Conservation (phyloP, 768 basidiomycete species). For the Auricularia sp. region DNA sequence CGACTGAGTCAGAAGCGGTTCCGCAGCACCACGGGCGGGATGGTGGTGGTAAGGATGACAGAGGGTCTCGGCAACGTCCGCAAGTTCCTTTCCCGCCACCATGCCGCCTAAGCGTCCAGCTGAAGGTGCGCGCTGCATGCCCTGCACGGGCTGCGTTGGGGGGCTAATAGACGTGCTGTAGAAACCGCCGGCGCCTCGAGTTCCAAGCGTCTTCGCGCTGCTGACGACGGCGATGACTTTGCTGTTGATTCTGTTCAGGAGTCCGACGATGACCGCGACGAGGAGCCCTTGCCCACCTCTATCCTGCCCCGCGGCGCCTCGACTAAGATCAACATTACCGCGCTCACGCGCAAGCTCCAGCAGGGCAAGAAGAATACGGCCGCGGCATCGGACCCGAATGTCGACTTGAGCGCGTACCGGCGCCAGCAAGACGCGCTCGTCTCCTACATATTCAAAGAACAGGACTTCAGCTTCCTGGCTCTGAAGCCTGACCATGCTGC, state of each 20-base stretch:
- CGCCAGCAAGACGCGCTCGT: slow-evolving; percentile 8
- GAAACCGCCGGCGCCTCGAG: slow-evolving; percentile 16
- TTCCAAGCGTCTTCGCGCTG: slow-evolving; percentile 31
- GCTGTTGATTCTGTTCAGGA: slow-evolving; percentile 49
- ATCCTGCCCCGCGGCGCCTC: slow-evolving; percentile 41
- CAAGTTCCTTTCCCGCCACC: not conserved
- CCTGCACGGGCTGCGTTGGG: not conserved
- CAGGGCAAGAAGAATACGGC: slow-evolving; percentile 32
- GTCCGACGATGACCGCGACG: slow-evolving; percentile 32
- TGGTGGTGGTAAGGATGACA: not conserved
- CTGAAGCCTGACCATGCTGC: slow-evolving; percentile 86
- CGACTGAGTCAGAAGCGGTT: no score
- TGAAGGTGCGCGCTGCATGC: slow-evolving; percentile 5
- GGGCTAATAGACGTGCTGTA: not conserved
- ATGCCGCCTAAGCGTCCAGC: slow-evolving; percentile 8
- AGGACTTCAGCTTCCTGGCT: slow-evolving; percentile 79
- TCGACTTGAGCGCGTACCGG: not conserved
- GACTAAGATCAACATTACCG: slow-evolving; percentile 75
- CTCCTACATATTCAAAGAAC: slow-evolving; percentile 42
- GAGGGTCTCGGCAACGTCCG: not conserved
- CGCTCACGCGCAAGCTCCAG: slow-evolving; percentile 68
- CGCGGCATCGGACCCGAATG: not conserved
- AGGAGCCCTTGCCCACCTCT: slow-evolving; percentile 16
- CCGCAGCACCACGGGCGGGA: no score
- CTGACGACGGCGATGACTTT: slow-evolving; percentile 40